Base-by-base conservation (phyloP, 2,329 filamentous ascomycete species). In the Colletotrichum kahawae region DNA sequence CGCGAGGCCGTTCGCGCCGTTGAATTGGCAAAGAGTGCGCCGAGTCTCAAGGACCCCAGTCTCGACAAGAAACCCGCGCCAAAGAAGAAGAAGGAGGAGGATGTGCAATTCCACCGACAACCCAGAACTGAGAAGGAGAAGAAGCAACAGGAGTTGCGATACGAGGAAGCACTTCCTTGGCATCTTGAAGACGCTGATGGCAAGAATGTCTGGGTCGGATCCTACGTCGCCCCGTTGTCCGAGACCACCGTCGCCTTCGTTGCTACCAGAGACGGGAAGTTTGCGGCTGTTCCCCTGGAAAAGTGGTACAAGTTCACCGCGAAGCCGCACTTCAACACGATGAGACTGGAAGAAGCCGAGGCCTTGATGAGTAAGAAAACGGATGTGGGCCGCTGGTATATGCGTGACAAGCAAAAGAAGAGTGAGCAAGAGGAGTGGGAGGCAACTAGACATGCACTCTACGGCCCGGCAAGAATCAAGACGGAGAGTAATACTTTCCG, bases 161-260 rank as follows among this genome's bases (percentile, higher is more conserved):
- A 98, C 78, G 97, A 98, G 82, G 97, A 99, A 83, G 95, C 96
- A 5, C 88, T 98, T 65, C 97, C 97, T 7, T 99, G 97, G 97
- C 96, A 98, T 82, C 85, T 99, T 43, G 97, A 99, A 82, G 97
- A 99, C 83, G 97, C 96, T 54, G 96, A 99, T 80, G 95, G 95
- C 77, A 98, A 96, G 83, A 96, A 98, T 79, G 94, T 95, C 4
- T 98, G 96, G 95, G 93, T 97, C 38, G 97, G 96, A 59, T 94
- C 93, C 71, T 98, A 98, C 79, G 94, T 98, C 80, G 94, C 94
- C 31, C 95, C 95, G 21, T 89, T 98, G 48, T 98, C 96, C 0
- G 93, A 96, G 79, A 93, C 95, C 67, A 95, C 95, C 66, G 93
- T 97, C 78, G 93, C 97, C 69, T 90, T 96, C 51, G 90, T 95